phyloP scores from a whole-genome alignment of 2,329 filamentous ascomycete genomes.

The Trichoderma semiorbis region DNA sequence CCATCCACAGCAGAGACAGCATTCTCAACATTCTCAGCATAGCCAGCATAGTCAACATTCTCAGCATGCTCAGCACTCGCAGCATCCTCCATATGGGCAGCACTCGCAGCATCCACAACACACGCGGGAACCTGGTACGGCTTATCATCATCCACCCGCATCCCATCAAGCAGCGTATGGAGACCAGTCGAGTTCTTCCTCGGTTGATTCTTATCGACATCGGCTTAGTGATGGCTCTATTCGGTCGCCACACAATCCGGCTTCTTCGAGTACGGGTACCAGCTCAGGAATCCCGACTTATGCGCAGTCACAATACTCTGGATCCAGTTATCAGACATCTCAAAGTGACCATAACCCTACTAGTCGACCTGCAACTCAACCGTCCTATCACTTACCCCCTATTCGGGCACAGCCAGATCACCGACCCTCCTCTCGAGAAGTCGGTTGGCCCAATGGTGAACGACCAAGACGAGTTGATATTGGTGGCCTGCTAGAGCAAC shows the following conservation, averaged over 20 bases:
- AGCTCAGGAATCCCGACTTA: conserved; percentile 32
- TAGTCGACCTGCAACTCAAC: conserved; percentile 31
- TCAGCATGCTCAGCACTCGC: conserved; percentile 29
- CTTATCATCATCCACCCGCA: conserved; percentile 38
- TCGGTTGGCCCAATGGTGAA: conserved; percentile 45
- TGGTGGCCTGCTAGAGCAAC: conserved; percentile 58
- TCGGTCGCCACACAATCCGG: conserved; percentile 19
- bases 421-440: conserved; percentile 19
- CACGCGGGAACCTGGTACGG: conserved; percentile 40
- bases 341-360: conserved; percentile 47
- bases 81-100: not conserved
- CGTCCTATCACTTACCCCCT: conserved; percentile 46
- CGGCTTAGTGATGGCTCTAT: conserved; percentile 38
- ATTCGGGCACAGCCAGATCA: conserved; percentile 41
- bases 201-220: conserved; percentile 45
- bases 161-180: conserved; percentile 35
- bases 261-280: conserved; percentile 33
- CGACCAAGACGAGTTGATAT: conserved; percentile 56
- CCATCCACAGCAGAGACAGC: conserved; percentile 20
- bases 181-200: conserved; percentile 45
- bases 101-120: conserved; percentile 21
- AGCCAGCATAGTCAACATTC: not conserved
- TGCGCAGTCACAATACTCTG: conserved; percentile 46
- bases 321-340: conserved; percentile 49
- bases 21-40: not conserved